Conservation (phyloP, 345 rosid genomes). For the Syzygium grande region DNA sequence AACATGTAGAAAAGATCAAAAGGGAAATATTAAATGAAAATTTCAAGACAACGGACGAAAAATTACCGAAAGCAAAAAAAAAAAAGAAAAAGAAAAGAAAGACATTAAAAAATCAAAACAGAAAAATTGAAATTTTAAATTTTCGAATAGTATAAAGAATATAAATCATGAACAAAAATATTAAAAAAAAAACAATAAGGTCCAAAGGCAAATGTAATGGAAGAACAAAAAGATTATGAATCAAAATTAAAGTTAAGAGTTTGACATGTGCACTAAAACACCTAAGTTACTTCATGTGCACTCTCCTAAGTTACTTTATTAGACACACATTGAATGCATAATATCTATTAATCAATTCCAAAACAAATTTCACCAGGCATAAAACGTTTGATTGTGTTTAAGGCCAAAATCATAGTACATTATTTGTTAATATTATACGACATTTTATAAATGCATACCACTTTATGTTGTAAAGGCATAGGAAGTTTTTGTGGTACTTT, state of each 20-base stretch:
- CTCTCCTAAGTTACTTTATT: not conserved
- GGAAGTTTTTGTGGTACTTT: not conserved
- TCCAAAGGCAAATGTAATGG: not conserved
- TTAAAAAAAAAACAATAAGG: not conserved
- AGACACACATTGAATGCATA: not conserved
- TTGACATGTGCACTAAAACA: not conserved
- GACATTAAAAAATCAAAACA: not conserved
- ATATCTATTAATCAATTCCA: not conserved
- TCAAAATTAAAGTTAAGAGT: not conserved
- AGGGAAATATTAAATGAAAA: not conserved
- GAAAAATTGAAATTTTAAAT: too few relatives aligned
- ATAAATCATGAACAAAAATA: not conserved
- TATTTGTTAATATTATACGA: not conserved
- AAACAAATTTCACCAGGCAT: not conserved
- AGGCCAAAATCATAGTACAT: not conserved
- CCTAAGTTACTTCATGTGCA: not conserved
- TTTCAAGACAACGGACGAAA: not conserved
- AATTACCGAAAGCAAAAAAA: not conserved
- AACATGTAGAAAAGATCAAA: not conserved
- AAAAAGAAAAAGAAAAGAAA: not conserved
- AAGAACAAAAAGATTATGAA: not conserved
- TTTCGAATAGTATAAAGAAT: not conserved
- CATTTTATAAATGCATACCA: not conserved
- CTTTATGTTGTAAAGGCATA: not conserved
- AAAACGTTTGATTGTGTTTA: not conserved